These are phyloP conservation scores for Pseudopithomyces maydicus DNA, from an alignment of 2,329 filamentous ascomycete genomes.

Conservation along the genomic window DNA sequence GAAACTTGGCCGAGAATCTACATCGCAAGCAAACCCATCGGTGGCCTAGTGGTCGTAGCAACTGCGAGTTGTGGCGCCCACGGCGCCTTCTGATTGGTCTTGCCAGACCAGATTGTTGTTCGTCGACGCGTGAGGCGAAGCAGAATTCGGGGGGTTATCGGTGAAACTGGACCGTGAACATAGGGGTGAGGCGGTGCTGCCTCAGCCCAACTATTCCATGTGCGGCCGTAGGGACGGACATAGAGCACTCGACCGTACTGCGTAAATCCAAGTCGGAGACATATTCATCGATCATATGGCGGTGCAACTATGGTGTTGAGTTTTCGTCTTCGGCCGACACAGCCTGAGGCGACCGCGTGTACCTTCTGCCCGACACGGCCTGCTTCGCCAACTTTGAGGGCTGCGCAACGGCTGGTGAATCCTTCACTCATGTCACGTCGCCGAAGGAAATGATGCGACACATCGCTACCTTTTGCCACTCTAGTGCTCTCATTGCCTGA, in stretches of 20 bases:
- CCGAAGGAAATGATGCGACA: no score
- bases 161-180: no score
- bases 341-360: background rate
- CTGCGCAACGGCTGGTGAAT: no score
- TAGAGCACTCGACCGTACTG: background rate
- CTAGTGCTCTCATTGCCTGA: background rate
- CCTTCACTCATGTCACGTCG: no score
- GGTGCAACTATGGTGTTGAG: background rate
- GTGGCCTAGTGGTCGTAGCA: background rate
- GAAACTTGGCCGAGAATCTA: constrained; percentile 1
- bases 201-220: background rate
- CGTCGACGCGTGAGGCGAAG: constrained; percentile 1
- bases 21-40: background rate
- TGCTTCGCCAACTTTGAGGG: no score
- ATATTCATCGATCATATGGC: background rate
- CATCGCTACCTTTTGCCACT: no score
- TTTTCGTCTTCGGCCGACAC: background rate
- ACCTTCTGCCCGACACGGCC: no score
- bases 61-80: background rate
- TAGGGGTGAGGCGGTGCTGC: constrained; percentile 2
- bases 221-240: constrained; percentile 2
- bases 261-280: background rate
- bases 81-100: background rate
- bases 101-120: background rate
- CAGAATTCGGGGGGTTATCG: background rate